These are phyloP conservation scores for Pyrenophora seminiperda DNA, from an alignment of 2,329 filamentous ascomycete genomes.

Conservation along the genomic window DNA sequence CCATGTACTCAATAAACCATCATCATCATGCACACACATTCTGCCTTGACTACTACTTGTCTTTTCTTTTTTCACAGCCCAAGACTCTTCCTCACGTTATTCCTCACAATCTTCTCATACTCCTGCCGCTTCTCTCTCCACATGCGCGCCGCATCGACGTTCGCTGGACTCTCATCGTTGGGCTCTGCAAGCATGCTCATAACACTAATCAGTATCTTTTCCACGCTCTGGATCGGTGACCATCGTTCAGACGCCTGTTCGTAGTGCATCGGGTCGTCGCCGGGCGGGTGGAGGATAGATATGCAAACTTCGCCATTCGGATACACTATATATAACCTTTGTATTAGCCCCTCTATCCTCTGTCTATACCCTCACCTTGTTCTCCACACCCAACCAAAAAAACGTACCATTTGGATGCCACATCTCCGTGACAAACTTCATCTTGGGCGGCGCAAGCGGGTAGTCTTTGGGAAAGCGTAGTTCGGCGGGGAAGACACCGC, in stretches of 20 bases:
- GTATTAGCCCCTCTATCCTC: neutral
- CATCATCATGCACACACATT: neutral
- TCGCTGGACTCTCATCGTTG: constrained; percentile 94
- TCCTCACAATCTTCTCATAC: constrained; percentile 78
- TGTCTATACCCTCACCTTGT: neutral
- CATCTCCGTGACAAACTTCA: constrained; percentile 83
- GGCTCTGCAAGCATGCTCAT: constrained; percentile 91
- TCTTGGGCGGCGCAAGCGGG: constrained; percentile 83
- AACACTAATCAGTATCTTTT: constrained; percentile 89
- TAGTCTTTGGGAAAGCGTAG: constrained; percentile 85
- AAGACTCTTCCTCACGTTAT: constrained; percentile 50
- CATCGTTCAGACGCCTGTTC: constrained; percentile 89
- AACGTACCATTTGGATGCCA: constrained; percentile 86
- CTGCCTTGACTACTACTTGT: too few species aligned
- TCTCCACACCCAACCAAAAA: neutral
- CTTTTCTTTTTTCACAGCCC: constrained; percentile 45
- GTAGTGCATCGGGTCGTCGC: constrained; percentile 93
- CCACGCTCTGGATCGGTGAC: constrained; percentile 92
- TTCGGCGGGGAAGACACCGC: constrained; percentile 87
- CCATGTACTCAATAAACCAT: constrained; percentile 16
- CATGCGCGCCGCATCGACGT: constrained; percentile 88
- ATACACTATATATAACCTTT: constrained; percentile 68
- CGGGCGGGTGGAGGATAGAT: constrained; percentile 92
- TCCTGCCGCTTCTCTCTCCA: constrained; percentile 80
- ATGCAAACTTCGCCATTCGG: constrained; percentile 88